Percentiles rank a stretch among this genome's conserved stretches.
Conservation (phyloP, 1,139 yeast genomes). For the Petasospora fabianii region DNA sequence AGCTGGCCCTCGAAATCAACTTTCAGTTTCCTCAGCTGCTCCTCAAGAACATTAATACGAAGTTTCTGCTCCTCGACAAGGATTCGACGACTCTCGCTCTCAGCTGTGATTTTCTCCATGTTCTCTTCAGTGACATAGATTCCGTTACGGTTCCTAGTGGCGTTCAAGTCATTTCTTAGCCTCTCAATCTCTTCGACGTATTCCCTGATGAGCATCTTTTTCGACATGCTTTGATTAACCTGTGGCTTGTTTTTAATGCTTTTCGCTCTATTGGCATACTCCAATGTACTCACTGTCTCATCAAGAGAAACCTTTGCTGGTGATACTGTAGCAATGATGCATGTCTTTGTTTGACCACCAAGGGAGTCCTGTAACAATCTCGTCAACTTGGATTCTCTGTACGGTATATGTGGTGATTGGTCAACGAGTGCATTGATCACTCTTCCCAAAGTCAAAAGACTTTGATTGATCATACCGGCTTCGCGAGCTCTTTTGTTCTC, state of each 20-base stretch:
- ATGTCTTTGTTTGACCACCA: constrained; percentile 66
- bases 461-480: constrained; percentile 86
- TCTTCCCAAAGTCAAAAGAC: constrained; percentile 76
- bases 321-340: constrained; percentile 68
- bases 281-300: constrained; percentile 79
- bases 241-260: constrained; percentile 74
- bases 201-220: constrained; percentile 46
- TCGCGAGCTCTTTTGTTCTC: constrained; percentile 75
- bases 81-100: constrained; percentile 43
- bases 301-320: constrained; percentile 73
- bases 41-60: constrained; percentile 41
- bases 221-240: constrained; percentile 50
- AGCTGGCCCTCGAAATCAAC: constrained; percentile 30
- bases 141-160: constrained; percentile 63
- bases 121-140: constrained; percentile 56
- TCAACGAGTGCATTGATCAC: constrained; percentile 74
- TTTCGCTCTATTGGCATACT: constrained; percentile 81
- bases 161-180: constrained; percentile 57
- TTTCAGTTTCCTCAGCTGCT: constrained; percentile 36
- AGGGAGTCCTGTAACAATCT: constrained; percentile 61
- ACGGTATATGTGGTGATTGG: constrained; percentile 67
- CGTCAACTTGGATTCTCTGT: constrained; percentile 64
- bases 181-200: constrained; percentile 52
- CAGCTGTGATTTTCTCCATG: constrained; percentile 44
- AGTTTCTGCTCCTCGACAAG: constrained; percentile 45